Percentiles rank a stretch among this genome's conserved stretches.
Conservation (phyloP, 2,329 filamentous ascomycete genomes). For the Colletotrichum sp. region DNA sequence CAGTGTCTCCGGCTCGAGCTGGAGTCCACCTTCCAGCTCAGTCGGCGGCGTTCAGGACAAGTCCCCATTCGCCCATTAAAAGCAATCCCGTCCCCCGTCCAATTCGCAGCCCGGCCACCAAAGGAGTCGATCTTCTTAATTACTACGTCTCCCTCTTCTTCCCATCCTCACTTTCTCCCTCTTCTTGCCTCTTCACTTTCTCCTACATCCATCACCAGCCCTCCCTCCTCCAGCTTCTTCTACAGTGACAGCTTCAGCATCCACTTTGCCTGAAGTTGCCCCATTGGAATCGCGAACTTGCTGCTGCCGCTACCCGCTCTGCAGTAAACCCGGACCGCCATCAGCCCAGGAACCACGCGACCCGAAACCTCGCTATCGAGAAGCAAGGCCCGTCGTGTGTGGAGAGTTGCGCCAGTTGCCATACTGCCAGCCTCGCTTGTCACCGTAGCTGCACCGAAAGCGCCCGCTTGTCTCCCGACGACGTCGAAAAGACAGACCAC, state of each 20-base stretch:
- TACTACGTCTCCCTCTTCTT: neutral
- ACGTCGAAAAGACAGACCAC: conserved; percentile 3
- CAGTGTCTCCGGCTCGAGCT: conserved; percentile 14
- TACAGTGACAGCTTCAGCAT: neutral
- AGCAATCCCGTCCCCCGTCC: conserved; percentile 19
- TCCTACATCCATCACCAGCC: neutral
- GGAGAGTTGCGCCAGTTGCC: conserved; percentile 16
- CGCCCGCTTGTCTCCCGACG: conserved; percentile 5
- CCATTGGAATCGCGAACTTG: neutral
- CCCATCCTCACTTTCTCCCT: neutral
- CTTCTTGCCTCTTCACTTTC: neutral
- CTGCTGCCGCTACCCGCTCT: conserved; percentile 16
- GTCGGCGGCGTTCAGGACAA: neutral
- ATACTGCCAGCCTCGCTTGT: neutral
- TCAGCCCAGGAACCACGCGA: conserved; percentile 13
- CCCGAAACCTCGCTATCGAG: neutral
- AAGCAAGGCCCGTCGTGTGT: neutral
- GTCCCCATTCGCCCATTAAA: conserved; percentile 21
- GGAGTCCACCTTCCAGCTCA: conserved; percentile 9
- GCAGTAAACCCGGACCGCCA: neutral
- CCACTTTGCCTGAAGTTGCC: neutral
- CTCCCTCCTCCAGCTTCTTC: neutral
- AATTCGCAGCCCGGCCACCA: conserved; percentile 11
- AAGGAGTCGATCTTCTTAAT: conserved; percentile 15
- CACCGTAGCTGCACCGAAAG: conserved; percentile 1